A percentile compares a stretch with the other conserved stretches of the same genome.
Evolutionary conservation across 1,139 yeast species (phyloP).

Genomic region (Casaregolazyma suthepensis): DNA sequence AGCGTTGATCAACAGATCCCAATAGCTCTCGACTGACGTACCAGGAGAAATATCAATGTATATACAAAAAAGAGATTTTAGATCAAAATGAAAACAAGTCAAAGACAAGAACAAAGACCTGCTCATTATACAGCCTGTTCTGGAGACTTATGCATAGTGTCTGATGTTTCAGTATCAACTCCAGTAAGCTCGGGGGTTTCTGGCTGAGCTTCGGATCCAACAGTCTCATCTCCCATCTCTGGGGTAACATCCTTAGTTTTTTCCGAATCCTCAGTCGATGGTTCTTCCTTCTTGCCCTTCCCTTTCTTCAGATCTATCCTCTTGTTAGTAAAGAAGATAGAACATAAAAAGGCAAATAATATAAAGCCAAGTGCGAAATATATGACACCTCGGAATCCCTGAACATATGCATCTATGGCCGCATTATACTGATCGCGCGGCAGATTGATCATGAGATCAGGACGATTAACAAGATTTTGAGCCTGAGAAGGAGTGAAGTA

Average conservation of each 20-base stretch:
- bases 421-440: slow-evolving; percentile 13
- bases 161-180: neutral
- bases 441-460: slow-evolving; percentile 17
- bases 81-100: neutral
- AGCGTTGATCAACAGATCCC: neutral
- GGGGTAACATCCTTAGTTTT: neutral
- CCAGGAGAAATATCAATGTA: too few relatives aligned
- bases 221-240: neutral
- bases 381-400: slow-evolving; percentile 22
- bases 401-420: slow-evolving; percentile 21
- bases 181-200: neutral
- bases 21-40: neutral
- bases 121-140: neutral
- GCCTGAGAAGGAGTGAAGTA: slow-evolving; percentile 8
- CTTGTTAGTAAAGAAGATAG: slow-evolving; percentile 21
- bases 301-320: slow-evolving; percentile 9
- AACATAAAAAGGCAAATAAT: slow-evolving; percentile 15
- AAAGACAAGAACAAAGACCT: neutral
- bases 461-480: slow-evolving; percentile 17
- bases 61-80: neutral
- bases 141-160: neutral
- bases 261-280: neutral
- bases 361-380: slow-evolving; percentile 21
- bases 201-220: neutral
- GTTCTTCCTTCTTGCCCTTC: neutral